Conservation (phyloP, 2,329 filamentous ascomycete genomes). For the Colletotrichum spinosum region DNA sequence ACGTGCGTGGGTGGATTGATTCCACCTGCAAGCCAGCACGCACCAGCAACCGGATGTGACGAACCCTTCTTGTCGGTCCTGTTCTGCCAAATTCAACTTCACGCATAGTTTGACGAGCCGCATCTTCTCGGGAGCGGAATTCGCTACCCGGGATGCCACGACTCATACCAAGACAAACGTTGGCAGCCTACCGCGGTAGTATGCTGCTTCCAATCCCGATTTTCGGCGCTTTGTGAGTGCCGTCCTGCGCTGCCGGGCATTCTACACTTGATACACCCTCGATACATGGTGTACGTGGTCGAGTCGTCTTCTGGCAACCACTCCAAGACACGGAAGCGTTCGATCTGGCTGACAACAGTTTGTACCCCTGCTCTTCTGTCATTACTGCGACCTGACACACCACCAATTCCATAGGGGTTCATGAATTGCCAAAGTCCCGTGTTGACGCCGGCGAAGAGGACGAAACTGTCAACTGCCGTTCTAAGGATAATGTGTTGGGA, state of each 20-base stretch:
- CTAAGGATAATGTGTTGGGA: no score
- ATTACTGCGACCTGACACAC: no score
- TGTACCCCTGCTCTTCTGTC: background rate
- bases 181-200: no score
- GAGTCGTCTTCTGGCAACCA: slow-evolving; percentile 22
- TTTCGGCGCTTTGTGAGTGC: slow-evolving; percentile 12
- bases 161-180: background rate
- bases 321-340: slow-evolving; percentile 6
- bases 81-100: slow-evolving; percentile 8
- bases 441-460: background rate
- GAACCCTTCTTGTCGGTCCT: slow-evolving; percentile 32
- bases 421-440: no score
- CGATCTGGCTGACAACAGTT: slow-evolving; percentile 3
- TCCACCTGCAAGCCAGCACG: slow-evolving; percentile 36
- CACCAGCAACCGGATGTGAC: slow-evolving; percentile 32
- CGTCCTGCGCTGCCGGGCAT: background rate
- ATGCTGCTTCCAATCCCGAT: background rate
- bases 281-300: slow-evolving; percentile 25
- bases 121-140: background rate
- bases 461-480: no score
- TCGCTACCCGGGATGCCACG: background rate
- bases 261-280: slow-evolving; percentile 23
- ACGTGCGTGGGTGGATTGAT: slow-evolving; percentile 35
- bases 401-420: no score
- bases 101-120: slow-evolving; percentile 18